phyloP scores from a whole-genome alignment of 2,329 filamentous ascomycete genomes.

The Fusarium brachygibbosum region DNA sequence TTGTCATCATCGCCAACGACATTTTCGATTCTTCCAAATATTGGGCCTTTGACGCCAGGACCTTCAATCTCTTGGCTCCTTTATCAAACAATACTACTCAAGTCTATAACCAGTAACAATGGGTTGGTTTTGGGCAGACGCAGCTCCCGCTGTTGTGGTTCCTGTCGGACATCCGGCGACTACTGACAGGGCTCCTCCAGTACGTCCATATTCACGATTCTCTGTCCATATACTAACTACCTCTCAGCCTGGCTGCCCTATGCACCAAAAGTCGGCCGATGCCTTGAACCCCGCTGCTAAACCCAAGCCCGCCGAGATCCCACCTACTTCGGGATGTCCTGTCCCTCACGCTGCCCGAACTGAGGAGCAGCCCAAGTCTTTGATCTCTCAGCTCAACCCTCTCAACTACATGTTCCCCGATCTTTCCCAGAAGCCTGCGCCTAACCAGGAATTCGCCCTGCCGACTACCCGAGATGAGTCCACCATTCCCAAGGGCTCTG shows the following conservation, averaged over 20 bases:
- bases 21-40: slow-evolving; percentile 6
- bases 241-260: slow-evolving; percentile 66
- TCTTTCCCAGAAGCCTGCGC: slow-evolving; percentile 83
- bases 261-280: slow-evolving; percentile 68
- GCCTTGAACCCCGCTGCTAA: slow-evolving; percentile 57
- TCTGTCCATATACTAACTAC: slow-evolving; percentile 39
- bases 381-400: slow-evolving; percentile 71
- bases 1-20: slow-evolving; percentile 32
- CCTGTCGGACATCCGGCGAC: slow-evolving; percentile 53
- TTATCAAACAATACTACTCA: slow-evolving; percentile 1
- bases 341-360: slow-evolving; percentile 58
- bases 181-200: slow-evolving; percentile 52
- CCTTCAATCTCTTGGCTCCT: slow-evolving; percentile 1
- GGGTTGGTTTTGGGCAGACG: slow-evolving; percentile 76
- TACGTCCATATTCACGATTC: slow-evolving; percentile 39
- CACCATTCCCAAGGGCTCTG: slow-evolving; percentile 89
- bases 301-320: slow-evolving; percentile 39
- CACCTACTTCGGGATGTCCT: slow-evolving; percentile 54
- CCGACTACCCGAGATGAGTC: slow-evolving; percentile 86
- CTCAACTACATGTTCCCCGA: slow-evolving; percentile 97
- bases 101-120: slow-evolving; percentile 53
- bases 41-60: not conserved
- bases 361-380: slow-evolving; percentile 58
- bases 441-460: slow-evolving; percentile 78
- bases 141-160: slow-evolving; percentile 54